Base-by-base conservation (phyloP, 176 grass and related monocot species). In the Cocos nucifera region DNA sequence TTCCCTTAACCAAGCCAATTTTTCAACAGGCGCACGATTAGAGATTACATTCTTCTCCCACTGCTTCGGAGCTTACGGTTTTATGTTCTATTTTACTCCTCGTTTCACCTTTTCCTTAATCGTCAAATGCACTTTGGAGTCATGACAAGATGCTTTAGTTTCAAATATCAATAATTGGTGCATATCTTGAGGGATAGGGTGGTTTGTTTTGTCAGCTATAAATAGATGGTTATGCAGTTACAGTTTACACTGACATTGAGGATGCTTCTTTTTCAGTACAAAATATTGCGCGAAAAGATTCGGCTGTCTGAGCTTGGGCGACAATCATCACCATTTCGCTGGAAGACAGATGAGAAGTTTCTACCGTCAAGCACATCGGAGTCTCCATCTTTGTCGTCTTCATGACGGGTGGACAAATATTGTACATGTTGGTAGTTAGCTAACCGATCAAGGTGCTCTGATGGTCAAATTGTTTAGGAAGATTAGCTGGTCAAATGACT, bases 271-370 rank as follows among this genome's bases (percentile, higher is more conserved):
- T 18, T 69, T 51, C 63, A 89, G 86, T 79, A 82, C 26, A 89
- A 85, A 66, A 15, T 89, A 28, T 19, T 82, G 59, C 59, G 49
- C 44, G 86, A 89, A 35, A 85, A 89, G 24, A 14, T 61, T 56
- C 82, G 86, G 4, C 58, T 89, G n/a, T 76, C 51, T 0, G 67
- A 66, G 51, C 77, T 89, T 6, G 63, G 59, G 22, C 74, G 67
- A 4, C 75, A 79, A 9, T 63, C 78, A 0, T 82, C 71, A 5
- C 77, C 75, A 15, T 4, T 30, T 32, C 57, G 59, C 58, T 62
- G 59, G 51, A 76, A 64, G 50, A 8, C 6, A 8, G 62, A 75
- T 0, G 61, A 71, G 8, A 50, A 29, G 49, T 71, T 50, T 14
- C 22, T 24, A 57, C 57, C 78, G 51, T 59, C 63, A 5, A 65